phyloP scores from a whole-genome alignment of 2,329 filamentous ascomycete genomes.

The Colletotrichum melonis region DNA sequence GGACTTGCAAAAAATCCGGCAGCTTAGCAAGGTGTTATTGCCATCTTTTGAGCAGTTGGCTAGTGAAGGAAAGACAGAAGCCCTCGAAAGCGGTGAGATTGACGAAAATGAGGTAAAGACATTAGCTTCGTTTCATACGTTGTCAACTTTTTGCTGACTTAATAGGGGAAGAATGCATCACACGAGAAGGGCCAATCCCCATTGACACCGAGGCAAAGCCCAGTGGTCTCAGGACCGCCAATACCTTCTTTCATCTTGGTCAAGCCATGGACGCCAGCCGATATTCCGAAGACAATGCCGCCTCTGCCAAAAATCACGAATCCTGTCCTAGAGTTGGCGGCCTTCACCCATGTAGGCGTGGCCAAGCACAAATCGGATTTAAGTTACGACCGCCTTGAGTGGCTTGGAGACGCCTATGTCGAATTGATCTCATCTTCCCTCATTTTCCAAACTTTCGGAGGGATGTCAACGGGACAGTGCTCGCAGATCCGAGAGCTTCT shows the following conservation, averaged over 20 bases:
- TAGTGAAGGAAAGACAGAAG: not conserved
- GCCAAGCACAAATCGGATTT: conserved; percentile 48
- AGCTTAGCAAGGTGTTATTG: conserved; percentile 41
- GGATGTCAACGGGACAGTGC: conserved; percentile 74
- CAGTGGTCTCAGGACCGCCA: not conserved
- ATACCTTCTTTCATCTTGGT: conserved; percentile 38
- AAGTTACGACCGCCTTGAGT: conserved; percentile 87
- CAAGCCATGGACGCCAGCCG: conserved; percentile 62
- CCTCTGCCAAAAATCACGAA: conserved; percentile 72
- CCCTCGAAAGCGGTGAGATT: not conserved
- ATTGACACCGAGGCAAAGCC: not conserved
- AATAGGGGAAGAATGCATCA: not conserved
- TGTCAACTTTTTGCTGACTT: not conserved
- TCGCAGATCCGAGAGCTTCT: conserved; percentile 82
- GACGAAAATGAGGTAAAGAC: not conserved
- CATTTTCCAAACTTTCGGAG: conserved; percentile 78
- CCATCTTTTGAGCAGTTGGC: conserved; percentile 42
- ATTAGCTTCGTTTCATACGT: no score
- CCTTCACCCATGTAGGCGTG: conserved; percentile 74
- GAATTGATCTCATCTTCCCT: conserved; percentile 81
- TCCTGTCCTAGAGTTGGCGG: conserved; percentile 67
- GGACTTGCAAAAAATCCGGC: conserved; percentile 16
- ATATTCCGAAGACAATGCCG: conserved; percentile 62
- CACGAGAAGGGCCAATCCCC: not conserved
- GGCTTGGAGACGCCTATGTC: conserved; percentile 88